Evolutionary conservation across 2,329 filamentous ascomycete species (phyloP).

Genomic region (Colletotrichum scovillei): DNA sequence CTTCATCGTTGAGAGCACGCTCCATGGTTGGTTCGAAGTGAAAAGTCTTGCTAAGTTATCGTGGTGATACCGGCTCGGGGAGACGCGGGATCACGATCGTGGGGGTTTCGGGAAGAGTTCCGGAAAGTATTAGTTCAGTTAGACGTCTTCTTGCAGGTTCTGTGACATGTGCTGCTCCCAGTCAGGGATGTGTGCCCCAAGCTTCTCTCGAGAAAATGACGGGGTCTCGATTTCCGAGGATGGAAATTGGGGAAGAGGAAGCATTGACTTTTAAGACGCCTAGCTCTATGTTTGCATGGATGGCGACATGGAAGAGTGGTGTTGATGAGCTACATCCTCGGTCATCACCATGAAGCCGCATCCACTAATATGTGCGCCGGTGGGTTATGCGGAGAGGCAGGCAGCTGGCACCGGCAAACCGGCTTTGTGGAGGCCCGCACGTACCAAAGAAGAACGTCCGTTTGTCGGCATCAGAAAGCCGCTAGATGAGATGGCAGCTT

Average conservation of each 20-base stretch:
- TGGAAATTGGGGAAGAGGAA: background rate
- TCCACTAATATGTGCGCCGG: background rate
- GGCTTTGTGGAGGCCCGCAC: background rate
- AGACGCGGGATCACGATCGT: background rate
- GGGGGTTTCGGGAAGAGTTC: background rate
- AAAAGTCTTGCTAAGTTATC: background rate
- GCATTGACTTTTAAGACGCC: background rate
- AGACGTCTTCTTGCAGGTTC: background rate
- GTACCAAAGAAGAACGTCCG: background rate
- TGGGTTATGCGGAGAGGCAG: conserved; percentile 1
- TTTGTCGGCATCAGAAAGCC: background rate
- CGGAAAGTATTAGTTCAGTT: background rate
- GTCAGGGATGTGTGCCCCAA: background rate
- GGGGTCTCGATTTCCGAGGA: too few relatives aligned
- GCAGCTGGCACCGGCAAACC: background rate
- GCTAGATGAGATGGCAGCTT: background rate
- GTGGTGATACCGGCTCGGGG: background rate
- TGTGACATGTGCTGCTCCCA: background rate
- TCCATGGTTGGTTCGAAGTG: background rate
- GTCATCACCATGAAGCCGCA: background rate
- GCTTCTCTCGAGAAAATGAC: background rate
- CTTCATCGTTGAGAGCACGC: background rate
- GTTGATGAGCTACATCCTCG: background rate
- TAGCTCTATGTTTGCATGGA: conserved; percentile 1
- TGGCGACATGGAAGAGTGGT: background rate